Base-by-base conservation (phyloP, 768 basidiomycete species). In the Mycena kentingensis region DNA sequence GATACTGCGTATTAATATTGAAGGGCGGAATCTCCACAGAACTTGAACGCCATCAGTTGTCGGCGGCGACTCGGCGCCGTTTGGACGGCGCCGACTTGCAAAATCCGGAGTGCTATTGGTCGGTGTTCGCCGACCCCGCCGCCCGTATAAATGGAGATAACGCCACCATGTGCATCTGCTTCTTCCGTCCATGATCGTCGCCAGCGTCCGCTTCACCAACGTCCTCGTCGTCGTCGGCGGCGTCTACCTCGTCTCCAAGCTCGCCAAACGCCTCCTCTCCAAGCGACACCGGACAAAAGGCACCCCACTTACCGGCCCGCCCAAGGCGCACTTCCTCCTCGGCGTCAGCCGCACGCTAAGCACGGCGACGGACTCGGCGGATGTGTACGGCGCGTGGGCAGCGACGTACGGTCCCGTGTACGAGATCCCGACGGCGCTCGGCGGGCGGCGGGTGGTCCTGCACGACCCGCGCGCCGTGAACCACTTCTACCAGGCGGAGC, bases 381-480 rank as follows among this genome's bases (percentile, higher is more conserved):
- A 25, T 18, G 11, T 52, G 1, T 57, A 44, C 28, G 53, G 60
- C 11, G 55, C 52, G 32, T 63, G 61, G 61, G 58, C 49, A 4
- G 42, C 51, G 29, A 32, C 44, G 5, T 60, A 60, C 26, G 61
- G 61, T 11, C 38, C 55, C 4, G 61, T 49, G 2, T 60, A 39
- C 44, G 31, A 41, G 34, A 21, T 58, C 19, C 55, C 61, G 8
- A 5, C 45, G 2, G 13, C 15, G 11, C 45, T 63, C 18, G 53
- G 62, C 4, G 28, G 44, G 38, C 49, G 32, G 24, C 43, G 34
- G 19, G 32, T 60, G 29, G 42, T 61, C 7, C 35, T 66, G 21
- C 46, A 45, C 48, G 65, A 67, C 34, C 63, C 64, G 5, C 63
- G 63, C 42, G 65, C 65, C 8, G 39, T 65, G 15, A 34, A 46